Percentiles rank a stretch among this genome's conserved stretches.
Conservation (phyloP, 108 stramenopile species). For the Nannochloropsis gaditana region DNA sequence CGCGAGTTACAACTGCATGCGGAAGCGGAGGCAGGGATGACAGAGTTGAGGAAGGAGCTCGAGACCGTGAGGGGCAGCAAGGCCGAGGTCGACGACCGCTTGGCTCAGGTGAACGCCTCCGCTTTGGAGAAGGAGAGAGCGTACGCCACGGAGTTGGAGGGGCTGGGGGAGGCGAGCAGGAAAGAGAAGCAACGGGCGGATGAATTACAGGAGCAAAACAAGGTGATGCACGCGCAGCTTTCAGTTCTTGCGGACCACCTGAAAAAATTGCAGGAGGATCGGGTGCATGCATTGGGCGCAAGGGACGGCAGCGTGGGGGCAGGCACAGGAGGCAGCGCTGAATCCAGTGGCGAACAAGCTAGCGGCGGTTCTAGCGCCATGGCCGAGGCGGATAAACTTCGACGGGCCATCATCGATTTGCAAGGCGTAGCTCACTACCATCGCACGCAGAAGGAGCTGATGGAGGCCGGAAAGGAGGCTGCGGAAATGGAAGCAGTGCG, state of each 20-base stretch:
- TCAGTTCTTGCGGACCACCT: neutral
- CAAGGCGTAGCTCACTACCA: slow-evolving; percentile 12
- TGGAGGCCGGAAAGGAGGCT: neutral
- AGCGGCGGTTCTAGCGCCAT: neutral
- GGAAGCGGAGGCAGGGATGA: slow-evolving; percentile 10
- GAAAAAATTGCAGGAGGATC: neutral
- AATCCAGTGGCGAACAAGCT: neutral
- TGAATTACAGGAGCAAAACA: neutral
- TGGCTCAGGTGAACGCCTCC: neutral
- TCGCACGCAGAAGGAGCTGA: slow-evolving; percentile 1
- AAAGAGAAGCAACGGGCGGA: slow-evolving; percentile 14
- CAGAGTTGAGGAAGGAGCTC: neutral
- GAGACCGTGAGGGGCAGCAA: neutral
- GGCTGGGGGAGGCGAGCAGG: neutral
- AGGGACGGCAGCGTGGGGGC: neutral
- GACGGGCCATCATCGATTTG: neutral
- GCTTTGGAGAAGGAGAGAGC: slow-evolving; percentile 11
- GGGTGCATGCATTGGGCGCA: neutral
- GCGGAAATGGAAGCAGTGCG: neutral
- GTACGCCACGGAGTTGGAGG: neutral
- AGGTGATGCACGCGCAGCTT: slow-evolving; percentile 2
- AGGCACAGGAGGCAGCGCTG: neutral
- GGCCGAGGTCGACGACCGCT: neutral
- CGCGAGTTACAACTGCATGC: slow-evolving; percentile 8
- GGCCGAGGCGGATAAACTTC: neutral